Evolutionary conservation across 495 filamentous ascomycete genomes (phyloP), one percentile per base, ranked within the genome.

Genomic region (Aspergillus diversus): DNA sequence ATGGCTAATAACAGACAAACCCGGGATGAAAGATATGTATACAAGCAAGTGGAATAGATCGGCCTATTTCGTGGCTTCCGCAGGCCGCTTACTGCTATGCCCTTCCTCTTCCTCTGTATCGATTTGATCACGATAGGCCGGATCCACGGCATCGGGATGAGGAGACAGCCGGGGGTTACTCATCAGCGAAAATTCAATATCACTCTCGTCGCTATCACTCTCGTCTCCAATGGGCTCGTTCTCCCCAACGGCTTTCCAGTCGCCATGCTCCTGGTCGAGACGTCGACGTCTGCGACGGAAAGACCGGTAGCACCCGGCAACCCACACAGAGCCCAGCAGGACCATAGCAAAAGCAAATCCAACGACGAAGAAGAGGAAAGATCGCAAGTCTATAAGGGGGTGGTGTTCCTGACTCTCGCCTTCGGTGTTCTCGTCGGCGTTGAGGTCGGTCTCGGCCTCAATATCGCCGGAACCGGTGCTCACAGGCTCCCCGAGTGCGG

Each of bases 331-430:
- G 4, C 16, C 48, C 7, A 35, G 48, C 8, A 60, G n/a, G 3
- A 60, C 33, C 3, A 27, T 17, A 3, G 61, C 61, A 3, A 32
- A 12, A n/a, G 12, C 4, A 33, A 63, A 63, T 13, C 63, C 57
- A 7, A 60, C 37, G 5, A 43, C 42, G 6, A 60, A 31, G 13
- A 37, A 60, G 13, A 60, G 7, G 15, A 55, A 33, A 4, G 62
- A 43, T 5, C 33, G 48, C n/a, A 64, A 31, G 7, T 60, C 39
- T 2, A 21, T 15, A 8, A 42, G 46, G 7, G 21, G 17, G 21
- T 27, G 47, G 47, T 50, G 47, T n/a, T 27, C 17, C 5, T 39
- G 33, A 35, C 11, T 5, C 34, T n/a, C 32, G 37, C 47, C 57
- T 4, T 52, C 58, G 17, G 52, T 12, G 3, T 39, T 35, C 5